phyloP scores from a whole-genome alignment of 2,329 filamentous ascomycete species.

The Aspergillus intermedius region DNA sequence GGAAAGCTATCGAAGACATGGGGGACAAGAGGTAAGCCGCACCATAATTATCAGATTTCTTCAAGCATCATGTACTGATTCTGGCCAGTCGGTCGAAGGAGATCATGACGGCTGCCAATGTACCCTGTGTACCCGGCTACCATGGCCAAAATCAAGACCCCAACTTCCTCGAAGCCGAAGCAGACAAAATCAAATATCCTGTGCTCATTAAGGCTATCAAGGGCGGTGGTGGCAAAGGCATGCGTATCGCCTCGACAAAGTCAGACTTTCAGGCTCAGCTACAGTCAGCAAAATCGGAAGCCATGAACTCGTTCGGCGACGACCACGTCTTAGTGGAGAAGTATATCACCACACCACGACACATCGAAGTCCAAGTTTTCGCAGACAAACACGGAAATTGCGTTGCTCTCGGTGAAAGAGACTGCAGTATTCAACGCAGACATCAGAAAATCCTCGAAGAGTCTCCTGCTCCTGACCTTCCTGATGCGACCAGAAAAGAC shows the following conservation, averaged over 20 bases:
- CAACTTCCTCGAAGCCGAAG: constrained; percentile 58
- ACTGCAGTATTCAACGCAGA: constrained; percentile 60
- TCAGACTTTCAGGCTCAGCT: constrained; percentile 56
- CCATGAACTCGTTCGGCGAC: constrained; percentile 58
- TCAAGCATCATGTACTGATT: constrained; percentile 5
- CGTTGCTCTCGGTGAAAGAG: constrained; percentile 58
- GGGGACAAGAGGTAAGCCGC: constrained; percentile 72
- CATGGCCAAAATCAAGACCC: constrained; percentile 77
- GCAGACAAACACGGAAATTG: constrained; percentile 60
- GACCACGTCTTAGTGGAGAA: constrained; percentile 63
- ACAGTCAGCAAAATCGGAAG: constrained; percentile 58
- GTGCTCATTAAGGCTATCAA: constrained; percentile 62
- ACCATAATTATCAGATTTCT: neutral
- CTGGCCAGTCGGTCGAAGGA: constrained; percentile 68
- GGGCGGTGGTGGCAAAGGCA: constrained; percentile 62
- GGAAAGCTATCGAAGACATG: constrained; percentile 71
- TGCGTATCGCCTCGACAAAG: constrained; percentile 55
- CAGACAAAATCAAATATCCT: constrained; percentile 62
- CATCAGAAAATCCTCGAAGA: constrained; percentile 64
- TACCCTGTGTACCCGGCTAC: constrained; percentile 94
- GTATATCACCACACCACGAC: constrained; percentile 60
- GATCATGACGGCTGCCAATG: constrained; percentile 92
- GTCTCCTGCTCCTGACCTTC: constrained; percentile 57
- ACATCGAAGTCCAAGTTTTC: constrained; percentile 63
- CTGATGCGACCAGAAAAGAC: constrained; percentile 54